Conservation (phyloP, 1,284 basidiomycete species). For the Laetiporus sulphureus region DNA sequence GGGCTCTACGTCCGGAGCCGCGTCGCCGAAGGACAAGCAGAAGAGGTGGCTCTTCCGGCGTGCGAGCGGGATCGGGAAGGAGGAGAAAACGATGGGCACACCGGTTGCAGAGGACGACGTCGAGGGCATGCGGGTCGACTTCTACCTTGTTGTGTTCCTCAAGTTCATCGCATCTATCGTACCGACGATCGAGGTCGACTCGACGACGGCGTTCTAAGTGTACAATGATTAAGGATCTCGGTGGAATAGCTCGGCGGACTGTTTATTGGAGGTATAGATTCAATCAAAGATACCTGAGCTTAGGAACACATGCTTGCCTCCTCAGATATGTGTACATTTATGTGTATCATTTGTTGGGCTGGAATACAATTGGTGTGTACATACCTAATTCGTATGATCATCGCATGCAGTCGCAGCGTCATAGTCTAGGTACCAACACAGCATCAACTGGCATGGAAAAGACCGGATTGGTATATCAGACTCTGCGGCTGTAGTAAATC, state of each 20-base stretch:
- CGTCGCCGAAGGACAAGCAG: slow-evolving; percentile 45
- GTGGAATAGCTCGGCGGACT: slow-evolving; percentile 1
- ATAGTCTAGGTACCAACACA: no score
- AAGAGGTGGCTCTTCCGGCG: slow-evolving; percentile 84
- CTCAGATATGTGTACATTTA: slow-evolving; percentile 18
- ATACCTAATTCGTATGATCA: no score
- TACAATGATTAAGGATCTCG: not conserved
- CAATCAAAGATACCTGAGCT: slow-evolving; percentile 19
- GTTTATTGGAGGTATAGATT: slow-evolving; percentile 11
- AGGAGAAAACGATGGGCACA: slow-evolving; percentile 34
- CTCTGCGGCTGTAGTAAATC: no score
- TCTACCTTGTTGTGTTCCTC: slow-evolving; percentile 93
- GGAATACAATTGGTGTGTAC: no score
- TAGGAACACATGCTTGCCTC: slow-evolving; percentile 17
- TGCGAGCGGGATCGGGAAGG: slow-evolving; percentile 56
- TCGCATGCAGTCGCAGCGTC: no score
- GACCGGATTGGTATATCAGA: no score
- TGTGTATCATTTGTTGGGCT: no score
- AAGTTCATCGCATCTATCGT: slow-evolving; percentile 95
- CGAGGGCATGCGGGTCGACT: slow-evolving; percentile 90
- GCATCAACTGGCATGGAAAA: no score
- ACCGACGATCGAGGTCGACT: slow-evolving; percentile 93
- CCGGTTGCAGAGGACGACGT: slow-evolving; percentile 58
- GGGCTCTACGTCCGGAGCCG: slow-evolving; percentile 14
- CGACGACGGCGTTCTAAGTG: slow-evolving; percentile 73